These are phyloP conservation scores for Pholiota adiposa DNA, from an alignment of 1,284 basidiomycete genomes.

Conservation along the genomic window DNA sequence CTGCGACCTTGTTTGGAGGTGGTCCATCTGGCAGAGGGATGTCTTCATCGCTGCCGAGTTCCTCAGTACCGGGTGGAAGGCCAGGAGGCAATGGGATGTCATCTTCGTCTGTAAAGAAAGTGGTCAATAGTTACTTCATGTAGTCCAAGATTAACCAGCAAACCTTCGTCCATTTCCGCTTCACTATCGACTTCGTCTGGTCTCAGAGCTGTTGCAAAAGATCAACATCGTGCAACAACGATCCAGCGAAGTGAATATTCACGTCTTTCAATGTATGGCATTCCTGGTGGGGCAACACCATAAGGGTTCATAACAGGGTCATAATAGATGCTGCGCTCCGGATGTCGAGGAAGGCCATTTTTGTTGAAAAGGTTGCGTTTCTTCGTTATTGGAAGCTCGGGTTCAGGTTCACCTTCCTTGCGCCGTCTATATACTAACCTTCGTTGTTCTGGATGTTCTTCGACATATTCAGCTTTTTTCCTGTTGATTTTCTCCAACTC, in stretches of 20 bases:
- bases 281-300: constrained; percentile 94
- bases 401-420: constrained; percentile 47
- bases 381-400: constrained; percentile 49
- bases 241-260: constrained; percentile 33
- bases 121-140: neutral
- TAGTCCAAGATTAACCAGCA: constrained; percentile 10
- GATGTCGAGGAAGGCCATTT: constrained; percentile 82
- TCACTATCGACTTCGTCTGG: constrained; percentile 69
- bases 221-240: neutral
- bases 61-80: constrained; percentile 64
- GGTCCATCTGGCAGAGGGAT: constrained; percentile 88
- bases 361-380: constrained; percentile 78
- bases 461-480: constrained; percentile 89
- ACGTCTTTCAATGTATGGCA: constrained; percentile 92
- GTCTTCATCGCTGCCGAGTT: constrained; percentile 72
- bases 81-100: constrained; percentile 77
- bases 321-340: constrained; percentile 91
- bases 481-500: constrained; percentile 81
- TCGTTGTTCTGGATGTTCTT: constrained; percentile 88
- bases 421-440: constrained; percentile 72
- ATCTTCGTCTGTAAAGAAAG: constrained; percentile 45
- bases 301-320: constrained; percentile 93
- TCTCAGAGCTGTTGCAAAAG: constrained; percentile 49
- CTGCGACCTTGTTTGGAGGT: constrained; percentile 52
- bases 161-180: constrained; percentile 53